phyloP scores from a whole-genome alignment of 2,329 filamentous ascomycete genomes.

The Geosmithia morbida region DNA sequence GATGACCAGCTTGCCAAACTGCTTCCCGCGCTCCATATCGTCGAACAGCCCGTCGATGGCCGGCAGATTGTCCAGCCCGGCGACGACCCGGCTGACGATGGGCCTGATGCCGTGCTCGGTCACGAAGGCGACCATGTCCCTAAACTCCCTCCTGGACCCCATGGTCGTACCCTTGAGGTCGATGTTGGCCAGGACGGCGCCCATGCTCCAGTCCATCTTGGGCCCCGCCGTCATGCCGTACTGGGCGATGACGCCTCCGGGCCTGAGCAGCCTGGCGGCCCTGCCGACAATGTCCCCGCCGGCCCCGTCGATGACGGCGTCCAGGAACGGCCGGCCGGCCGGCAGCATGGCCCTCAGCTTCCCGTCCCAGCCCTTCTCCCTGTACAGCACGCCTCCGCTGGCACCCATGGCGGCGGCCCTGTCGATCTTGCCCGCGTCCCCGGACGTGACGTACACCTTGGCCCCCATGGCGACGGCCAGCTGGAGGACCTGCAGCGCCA shows the following conservation, averaged over 20 bases:
- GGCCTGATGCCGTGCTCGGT: conserved; percentile 58
- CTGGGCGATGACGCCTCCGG: conserved; percentile 67
- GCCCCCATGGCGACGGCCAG: conserved; percentile 65
- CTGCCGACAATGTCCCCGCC: conserved; percentile 72
- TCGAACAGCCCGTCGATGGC: conserved; percentile 73
- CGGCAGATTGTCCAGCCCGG: conserved; percentile 60
- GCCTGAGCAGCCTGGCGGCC: conserved; percentile 54
- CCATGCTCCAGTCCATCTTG: conserved; percentile 78
- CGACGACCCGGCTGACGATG: conserved; percentile 59
- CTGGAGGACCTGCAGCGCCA: conserved; percentile 67
- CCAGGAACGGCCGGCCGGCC: conserved; percentile 51
- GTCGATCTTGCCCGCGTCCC: conserved; percentile 59
- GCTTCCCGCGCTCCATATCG: conserved; percentile 71
- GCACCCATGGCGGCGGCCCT: conserved; percentile 62
- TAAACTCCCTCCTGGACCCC: conserved; percentile 80
- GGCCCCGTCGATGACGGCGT: conserved; percentile 82
- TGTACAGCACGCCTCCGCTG: conserved; percentile 70
- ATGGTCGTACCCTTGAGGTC: conserved; percentile 80
- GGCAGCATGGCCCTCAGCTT: conserved; percentile 51
- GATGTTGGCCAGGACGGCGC: conserved; percentile 72
- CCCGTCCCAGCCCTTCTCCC: conserved; percentile 67
- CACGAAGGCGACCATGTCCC: conserved; percentile 82
- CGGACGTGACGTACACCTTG: conserved; percentile 70
- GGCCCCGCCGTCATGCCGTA: conserved; percentile 88
- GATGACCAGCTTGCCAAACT: conserved; percentile 90